phyloP scores from a whole-genome alignment of 73 alveolate species.

The Tetrahymena elliotti region DNA sequence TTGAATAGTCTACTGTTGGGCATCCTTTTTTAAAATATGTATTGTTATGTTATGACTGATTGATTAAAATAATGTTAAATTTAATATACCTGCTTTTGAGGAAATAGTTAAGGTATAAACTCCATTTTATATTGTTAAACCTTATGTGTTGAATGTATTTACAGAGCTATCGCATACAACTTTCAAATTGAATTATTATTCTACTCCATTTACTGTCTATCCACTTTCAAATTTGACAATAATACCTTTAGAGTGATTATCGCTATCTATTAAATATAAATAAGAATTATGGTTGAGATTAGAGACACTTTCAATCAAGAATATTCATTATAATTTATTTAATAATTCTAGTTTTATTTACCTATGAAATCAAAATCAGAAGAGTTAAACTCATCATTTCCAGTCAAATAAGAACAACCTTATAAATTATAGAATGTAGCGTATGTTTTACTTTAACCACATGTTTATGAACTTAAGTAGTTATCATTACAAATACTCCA shows the following conservation, averaged over 20 bases:
- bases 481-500: not conserved
- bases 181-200: not conserved
- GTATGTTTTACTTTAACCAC: not conserved
- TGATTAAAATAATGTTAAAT: too few species aligned
- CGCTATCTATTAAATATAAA: not conserved
- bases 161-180: not conserved
- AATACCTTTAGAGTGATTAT: not conserved
- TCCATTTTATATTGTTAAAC: not conserved
- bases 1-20: not conserved
- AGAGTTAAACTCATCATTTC: not conserved
- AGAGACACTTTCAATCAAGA: too few species aligned
- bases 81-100: not conserved
- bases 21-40: not conserved
- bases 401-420: not conserved
- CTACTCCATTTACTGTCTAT: not conserved
- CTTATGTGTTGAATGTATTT: not conserved
- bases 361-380: not conserved
- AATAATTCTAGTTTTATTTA: too few species aligned
- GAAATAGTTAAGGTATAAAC: not conserved
- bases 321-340: too few species aligned
- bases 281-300: too few species aligned
- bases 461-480: not conserved
- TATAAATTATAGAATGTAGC: not conserved
- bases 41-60: not conserved
- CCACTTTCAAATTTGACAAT: not conserved